These are phyloP conservation scores for Podosphaera aphanis DNA, from an alignment of 2,329 filamentous ascomycete genomes.

Conservation along the genomic window DNA sequence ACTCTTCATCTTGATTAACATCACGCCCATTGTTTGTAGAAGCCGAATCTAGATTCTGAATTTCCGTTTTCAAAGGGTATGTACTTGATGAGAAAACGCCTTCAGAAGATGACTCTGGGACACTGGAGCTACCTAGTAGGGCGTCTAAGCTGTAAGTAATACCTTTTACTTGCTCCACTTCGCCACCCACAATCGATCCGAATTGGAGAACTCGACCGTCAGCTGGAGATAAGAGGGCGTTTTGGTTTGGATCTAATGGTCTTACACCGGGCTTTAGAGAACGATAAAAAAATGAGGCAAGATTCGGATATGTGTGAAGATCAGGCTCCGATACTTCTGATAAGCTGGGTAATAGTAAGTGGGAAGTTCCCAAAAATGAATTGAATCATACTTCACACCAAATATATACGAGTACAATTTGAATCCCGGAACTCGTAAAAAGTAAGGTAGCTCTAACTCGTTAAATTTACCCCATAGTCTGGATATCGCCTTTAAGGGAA, in stretches of 20 bases:
- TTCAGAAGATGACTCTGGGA: constrained; percentile 20
- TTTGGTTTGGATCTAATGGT: constrained; percentile 59
- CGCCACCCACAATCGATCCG: constrained; percentile 72
- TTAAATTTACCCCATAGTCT: constrained; percentile 53
- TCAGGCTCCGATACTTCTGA: constrained; percentile 74
- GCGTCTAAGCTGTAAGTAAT: constrained; percentile 95
- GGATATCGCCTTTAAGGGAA: constrained; percentile 49
- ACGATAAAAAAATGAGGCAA: constrained; percentile 93
- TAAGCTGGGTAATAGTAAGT: constrained; percentile 27
- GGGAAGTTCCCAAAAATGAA: background rate
- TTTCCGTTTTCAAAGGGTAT: constrained; percentile 13
- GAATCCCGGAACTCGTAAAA: constrained; percentile 47
- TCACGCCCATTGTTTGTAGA: constrained; percentile 26
- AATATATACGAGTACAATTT: constrained; percentile 53
- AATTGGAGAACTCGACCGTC: constrained; percentile 85
- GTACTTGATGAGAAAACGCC: constrained; percentile 24
- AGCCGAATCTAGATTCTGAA: constrained; percentile 10
- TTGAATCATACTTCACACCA: constrained; percentile 33
- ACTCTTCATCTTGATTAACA: constrained; percentile 63
- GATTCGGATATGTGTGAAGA: constrained; percentile 71
- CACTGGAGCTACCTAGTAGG: constrained; percentile 45
- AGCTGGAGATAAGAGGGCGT: constrained; percentile 64
- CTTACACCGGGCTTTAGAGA: constrained; percentile 72
- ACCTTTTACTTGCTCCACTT: constrained; percentile 96
- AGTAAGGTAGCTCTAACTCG: constrained; percentile 46